Base-by-base conservation (phyloP, 2,329 filamentous ascomycete species). In the Stachybotrys elegans region DNA sequence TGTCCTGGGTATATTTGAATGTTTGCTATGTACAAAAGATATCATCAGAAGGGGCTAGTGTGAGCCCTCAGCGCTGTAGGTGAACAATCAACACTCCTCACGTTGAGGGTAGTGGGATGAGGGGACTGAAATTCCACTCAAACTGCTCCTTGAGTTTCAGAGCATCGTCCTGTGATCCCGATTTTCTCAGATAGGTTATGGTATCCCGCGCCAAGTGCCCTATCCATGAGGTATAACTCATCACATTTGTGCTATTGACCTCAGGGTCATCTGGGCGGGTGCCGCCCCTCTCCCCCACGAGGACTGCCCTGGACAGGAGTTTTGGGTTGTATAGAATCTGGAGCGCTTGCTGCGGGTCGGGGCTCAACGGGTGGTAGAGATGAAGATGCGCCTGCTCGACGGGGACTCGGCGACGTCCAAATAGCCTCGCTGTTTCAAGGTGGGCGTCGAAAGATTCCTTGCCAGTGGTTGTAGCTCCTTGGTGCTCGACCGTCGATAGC, bases 331-430 rank as follows among this genome's bases (percentile, higher is more conserved):
- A 49, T 47, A 81, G 68, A 43, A 74, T 70, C 3, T 65, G 54
- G 11, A 81, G 52, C 0, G 78, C 78, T 2, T 67, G 65, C 3
- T 62, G 57, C 19, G 72, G 66, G 21, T 69, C 67, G 0, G 78
- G 78, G 3, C 64, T 62, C 0, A 71, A 71, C 0, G 78, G 78
- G 52, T 81, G 78, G 45, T 76, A 66, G 2, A 82, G 64, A 22
- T 73, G 66, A 4, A 82, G 63, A 50, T 81, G 78, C 0, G 78
- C 77, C 23, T 67, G 63, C 40, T 78, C 71, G 7, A 79, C 56
- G 7, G 56, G 55, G 29, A 72, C 57, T n/a, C n/a, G n/a, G 2
- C 63, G 58, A 20, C 54, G 53, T 5, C 59, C 51, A 14, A 73
- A 59, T 14, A 62, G 63, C 40, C 68, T 59, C 19, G 71, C 72